Evolutionary conservation across 805 yeast genomes (phyloP), one percentile per base, ranked within the genome.

Genomic region (Suhomyces sp.): DNA sequence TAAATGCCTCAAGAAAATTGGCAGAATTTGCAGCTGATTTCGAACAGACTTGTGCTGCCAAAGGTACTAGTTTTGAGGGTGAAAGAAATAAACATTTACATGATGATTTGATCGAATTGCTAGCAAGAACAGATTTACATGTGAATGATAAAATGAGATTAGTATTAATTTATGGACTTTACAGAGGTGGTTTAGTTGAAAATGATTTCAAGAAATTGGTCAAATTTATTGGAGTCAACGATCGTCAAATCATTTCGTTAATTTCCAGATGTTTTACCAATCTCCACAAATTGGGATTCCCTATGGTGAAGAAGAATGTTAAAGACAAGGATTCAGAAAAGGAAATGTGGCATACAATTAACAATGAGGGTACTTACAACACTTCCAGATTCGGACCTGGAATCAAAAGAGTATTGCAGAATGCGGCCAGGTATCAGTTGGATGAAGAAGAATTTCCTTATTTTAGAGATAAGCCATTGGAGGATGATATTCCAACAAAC

Each of bases 41-140:
- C 39, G 98, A 93, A 60, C 96, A 90, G 60, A 76, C 81, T 13
- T 71, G 88, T 44, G 77, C 83, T 4, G 85, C 88, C 4, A 77
- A 77, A 27, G 95, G 95, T 15, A 57, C 74, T 3, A 80, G 79
- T 37, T 68, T 79, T 30, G 84, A 86, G 44, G 88, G 91, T 3
- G 72, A 72, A 18, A 75, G 75, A 46, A 72, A 73, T 28, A 76
- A 76, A 46, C 70, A 73, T 34, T 60, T 85, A 16, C 79, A 83
- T 20, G 83, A 78, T 33, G 77, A 74, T 22, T 61, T 88, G 37
- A 65, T 90, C 19, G 68, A 62, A 3, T 53, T 80, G 15, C 64
- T 91, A 15, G 62, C 69, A 0, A 60, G 75, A 28, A 68, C 64
- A 17, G 69, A 63, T 26, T 68, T 79, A 28, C 76, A 68, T 19